Percentiles rank a stretch among this genome's conserved stretches.
Evolutionary conservation across 2,329 filamentous ascomycete species (phyloP).

Genomic region (Arthroderma uncinatum): DNA sequence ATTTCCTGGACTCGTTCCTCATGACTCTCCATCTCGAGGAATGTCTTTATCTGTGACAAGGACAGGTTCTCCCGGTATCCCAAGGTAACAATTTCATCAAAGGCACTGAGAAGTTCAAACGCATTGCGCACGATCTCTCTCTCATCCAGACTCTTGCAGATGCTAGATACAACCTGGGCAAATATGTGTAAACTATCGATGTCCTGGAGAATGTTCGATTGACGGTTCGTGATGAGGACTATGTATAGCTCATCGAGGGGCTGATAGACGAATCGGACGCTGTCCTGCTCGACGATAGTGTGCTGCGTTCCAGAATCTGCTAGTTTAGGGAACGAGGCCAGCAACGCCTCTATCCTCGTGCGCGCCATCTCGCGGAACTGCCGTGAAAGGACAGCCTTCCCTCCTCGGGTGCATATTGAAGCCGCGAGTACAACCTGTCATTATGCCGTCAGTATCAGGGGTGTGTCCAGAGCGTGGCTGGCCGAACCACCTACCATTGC

Average conservation of each 20-base stretch:
- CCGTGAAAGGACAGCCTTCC: constrained; percentile 94
- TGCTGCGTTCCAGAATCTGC: constrained; percentile 93
- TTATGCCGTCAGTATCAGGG: constrained; percentile 6
- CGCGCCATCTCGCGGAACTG: constrained; percentile 97
- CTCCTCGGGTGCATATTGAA: constrained; percentile 95
- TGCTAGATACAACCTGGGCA: constrained; percentile 90
- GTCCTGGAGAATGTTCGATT: constrained; percentile 98
- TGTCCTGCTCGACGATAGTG: constrained; percentile 97
- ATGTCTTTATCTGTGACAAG: constrained; percentile 95
- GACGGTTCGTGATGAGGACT: constrained; percentile 97
- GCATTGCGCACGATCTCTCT: constrained; percentile 89
- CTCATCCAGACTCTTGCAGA: constrained; percentile 93
- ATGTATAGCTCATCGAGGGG: constrained; percentile 98
- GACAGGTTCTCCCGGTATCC: constrained; percentile 95
- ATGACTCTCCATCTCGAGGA: constrained; percentile 98
- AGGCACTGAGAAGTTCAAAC: constrained; percentile 90
- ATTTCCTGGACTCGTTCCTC: constrained; percentile 99
- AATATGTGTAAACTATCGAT: constrained; percentile 98
- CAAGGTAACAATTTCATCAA: constrained; percentile 91
- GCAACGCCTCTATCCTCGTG: constrained; percentile 88
- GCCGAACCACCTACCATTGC: constrained; percentile 22
- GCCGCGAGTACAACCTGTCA: constrained; percentile 89
- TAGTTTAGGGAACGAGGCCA: constrained; percentile 95
- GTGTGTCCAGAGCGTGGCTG: constrained; percentile 12
- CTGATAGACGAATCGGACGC: constrained; percentile 98